Percentiles rank a stretch among this genome's conserved stretches.
These are phyloP conservation scores for Atkinsonella hypoxylon DNA, from an alignment of 2,329 filamentous ascomycete genomes.

Conservation along the genomic window DNA sequence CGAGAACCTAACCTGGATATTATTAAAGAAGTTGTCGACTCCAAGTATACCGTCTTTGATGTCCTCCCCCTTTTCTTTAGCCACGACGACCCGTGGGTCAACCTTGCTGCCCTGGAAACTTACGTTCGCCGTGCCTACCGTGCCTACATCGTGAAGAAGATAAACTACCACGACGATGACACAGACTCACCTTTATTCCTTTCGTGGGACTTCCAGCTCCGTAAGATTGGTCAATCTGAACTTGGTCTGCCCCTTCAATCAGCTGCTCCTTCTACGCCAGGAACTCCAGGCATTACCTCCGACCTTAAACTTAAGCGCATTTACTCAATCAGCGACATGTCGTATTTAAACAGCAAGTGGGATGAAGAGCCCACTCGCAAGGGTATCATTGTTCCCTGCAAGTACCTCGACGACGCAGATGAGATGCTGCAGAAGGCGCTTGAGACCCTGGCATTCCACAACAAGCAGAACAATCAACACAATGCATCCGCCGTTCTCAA, in stretches of 20 bases:
- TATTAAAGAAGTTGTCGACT: constrained; percentile 96
- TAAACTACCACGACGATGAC: constrained; percentile 82
- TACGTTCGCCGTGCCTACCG: constrained; percentile 95
- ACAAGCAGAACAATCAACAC: constrained; percentile 43
- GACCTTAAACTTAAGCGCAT: constrained; percentile 65
- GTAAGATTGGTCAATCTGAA: constrained; percentile 86
- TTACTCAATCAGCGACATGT: constrained; percentile 93
- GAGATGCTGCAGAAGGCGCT: constrained; percentile 75
- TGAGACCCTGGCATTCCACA: constrained; percentile 59
- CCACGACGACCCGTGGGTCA: constrained; percentile 89
- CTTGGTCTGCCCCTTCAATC: constrained; percentile 73
- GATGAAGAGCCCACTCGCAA: constrained; percentile 71
- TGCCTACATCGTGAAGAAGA: constrained; percentile 81
- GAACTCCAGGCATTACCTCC: constrained; percentile 47
- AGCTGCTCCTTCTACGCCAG: constrained; percentile 73
- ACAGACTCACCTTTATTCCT: constrained; percentile 57
- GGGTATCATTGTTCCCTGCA: constrained; percentile 88
- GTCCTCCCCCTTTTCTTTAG: constrained; percentile 92
- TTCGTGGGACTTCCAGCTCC: constrained; percentile 91
- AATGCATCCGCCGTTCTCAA: constrained; percentile 50
- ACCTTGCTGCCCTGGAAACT: constrained; percentile 84
- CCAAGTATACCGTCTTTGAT: constrained; percentile 96
- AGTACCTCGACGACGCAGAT: constrained; percentile 88
- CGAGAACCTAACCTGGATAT: constrained; percentile 80
- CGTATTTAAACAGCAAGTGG: constrained; percentile 64